phyloP scores from a whole-genome alignment of 2,329 filamentous ascomycete species.

The Botrytis tulipae region DNA sequence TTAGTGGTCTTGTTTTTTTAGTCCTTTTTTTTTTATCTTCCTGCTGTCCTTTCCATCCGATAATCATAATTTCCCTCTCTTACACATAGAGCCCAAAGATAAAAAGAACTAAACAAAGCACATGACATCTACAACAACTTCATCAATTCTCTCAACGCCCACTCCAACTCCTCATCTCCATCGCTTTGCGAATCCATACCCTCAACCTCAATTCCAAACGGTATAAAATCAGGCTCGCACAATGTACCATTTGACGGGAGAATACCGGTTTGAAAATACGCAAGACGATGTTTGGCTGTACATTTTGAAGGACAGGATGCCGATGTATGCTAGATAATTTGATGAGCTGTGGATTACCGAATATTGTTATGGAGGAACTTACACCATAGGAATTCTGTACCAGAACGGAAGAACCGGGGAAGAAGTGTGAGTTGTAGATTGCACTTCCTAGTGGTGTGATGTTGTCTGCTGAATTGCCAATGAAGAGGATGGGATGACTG shows the following conservation, averaged over 20 bases:
- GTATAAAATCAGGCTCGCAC: background rate
- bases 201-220: background rate
- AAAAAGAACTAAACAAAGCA: background rate
- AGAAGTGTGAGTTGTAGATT: background rate
- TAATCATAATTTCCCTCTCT: background rate
- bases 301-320: slow-evolving; percentile 1
- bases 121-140: background rate
- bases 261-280: background rate
- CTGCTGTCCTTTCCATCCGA: background rate
- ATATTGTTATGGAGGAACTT: background rate
- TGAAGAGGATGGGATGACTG: slow-evolving; percentile 40
- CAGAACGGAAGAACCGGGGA: background rate
- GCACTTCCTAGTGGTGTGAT: slow-evolving; percentile 40
- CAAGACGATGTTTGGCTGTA: background rate
- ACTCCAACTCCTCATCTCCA: background rate
- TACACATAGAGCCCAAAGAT: background rate
- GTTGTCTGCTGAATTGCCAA: slow-evolving; percentile 42
- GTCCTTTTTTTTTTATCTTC: background rate
- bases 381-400: background rate
- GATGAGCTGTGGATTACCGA: background rate
- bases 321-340: background rate
- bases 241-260: background rate
- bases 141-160: background rate
- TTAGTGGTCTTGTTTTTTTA: background rate
- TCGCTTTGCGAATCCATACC: background rate